phyloP scores from a whole-genome alignment of 2,329 filamentous ascomycete genomes.

The Diaporthe ampelina region DNA sequence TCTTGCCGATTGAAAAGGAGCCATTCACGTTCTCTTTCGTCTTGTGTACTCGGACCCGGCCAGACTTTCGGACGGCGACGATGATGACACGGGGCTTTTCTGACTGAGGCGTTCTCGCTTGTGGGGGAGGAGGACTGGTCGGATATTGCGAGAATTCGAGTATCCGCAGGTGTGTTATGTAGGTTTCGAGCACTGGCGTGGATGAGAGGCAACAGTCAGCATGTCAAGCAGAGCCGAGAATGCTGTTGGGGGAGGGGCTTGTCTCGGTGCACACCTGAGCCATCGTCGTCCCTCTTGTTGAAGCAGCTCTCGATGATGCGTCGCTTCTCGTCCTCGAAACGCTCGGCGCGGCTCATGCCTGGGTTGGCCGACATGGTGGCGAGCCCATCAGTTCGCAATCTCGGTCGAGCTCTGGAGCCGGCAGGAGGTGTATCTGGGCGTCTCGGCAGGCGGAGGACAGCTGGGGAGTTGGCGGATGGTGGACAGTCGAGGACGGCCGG shows the following conservation, averaged over 20 bases:
- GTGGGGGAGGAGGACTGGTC: constrained; percentile 85
- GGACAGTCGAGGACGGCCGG: not conserved
- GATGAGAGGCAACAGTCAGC: constrained; percentile 39
- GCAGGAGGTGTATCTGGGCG: not conserved
- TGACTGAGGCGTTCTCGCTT: constrained; percentile 75
- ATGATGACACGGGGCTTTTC: constrained; percentile 95
- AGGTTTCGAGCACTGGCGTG: constrained; percentile 83
- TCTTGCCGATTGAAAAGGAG: constrained; percentile 97
- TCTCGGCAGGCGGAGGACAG: not conserved
- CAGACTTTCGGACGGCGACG: constrained; percentile 91
- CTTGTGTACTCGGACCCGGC: constrained; percentile 95
- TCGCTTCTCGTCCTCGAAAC: constrained; percentile 96
- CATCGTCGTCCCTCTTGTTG: constrained; percentile 87
- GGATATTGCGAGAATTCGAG: constrained; percentile 88
- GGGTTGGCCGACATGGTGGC: constrained; percentile 34
- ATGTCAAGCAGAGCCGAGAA: constrained; percentile 37
- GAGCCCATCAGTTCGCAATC: constrained; percentile 35
- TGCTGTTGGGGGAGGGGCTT: constrained; percentile 34
- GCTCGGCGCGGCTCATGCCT: constrained; percentile 73
- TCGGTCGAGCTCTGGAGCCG: constrained; percentile 13
- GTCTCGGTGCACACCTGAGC: constrained; percentile 74
- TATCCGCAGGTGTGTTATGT: constrained; percentile 97
- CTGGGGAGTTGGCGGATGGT: not conserved
- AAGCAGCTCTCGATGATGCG: constrained; percentile 97
- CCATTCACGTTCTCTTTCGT: constrained; percentile 95